Conservation (phyloP, 2,329 filamentous ascomycete species). For the Aureobasidium mangrovei region DNA sequence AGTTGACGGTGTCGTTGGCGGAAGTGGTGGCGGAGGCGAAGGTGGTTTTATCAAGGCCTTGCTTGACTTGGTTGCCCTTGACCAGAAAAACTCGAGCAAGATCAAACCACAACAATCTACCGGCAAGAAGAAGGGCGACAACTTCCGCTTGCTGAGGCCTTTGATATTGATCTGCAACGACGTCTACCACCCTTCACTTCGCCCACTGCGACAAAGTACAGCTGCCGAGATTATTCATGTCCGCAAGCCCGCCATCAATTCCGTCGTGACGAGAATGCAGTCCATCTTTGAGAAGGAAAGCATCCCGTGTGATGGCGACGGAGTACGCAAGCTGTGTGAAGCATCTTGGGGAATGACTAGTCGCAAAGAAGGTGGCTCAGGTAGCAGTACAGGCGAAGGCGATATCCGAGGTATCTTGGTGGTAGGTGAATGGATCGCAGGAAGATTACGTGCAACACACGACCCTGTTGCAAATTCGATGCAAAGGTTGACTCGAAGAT, state of each 20-base stretch:
- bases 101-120: slow-evolving; percentile 21
- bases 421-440: slow-evolving; percentile 77
- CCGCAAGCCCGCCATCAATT: slow-evolving; percentile 77
- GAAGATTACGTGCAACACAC: slow-evolving; percentile 47
- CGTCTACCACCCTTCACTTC: slow-evolving; percentile 81
- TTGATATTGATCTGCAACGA: slow-evolving; percentile 96
- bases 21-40: slow-evolving; percentile 64
- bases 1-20: slow-evolving; percentile 85
- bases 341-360: slow-evolving; percentile 71
- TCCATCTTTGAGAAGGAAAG: slow-evolving; percentile 81
- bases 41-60: slow-evolving; percentile 92
- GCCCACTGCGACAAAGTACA: slow-evolving; percentile 72
- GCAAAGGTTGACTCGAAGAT: slow-evolving; percentile 57
- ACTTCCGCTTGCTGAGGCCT: slow-evolving; percentile 77
- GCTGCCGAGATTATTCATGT: slow-evolving; percentile 89
- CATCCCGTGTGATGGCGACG: slow-evolving; percentile 80
- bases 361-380: slow-evolving; percentile 50
- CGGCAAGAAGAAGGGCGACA: slow-evolving; percentile 70
- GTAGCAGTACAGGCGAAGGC: slow-evolving; percentile 55
- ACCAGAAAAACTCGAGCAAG: slow-evolving; percentile 64
- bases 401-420: slow-evolving; percentile 80
- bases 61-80: slow-evolving; percentile 77
- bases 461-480: slow-evolving; percentile 21
- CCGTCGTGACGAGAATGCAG: slow-evolving; percentile 74
- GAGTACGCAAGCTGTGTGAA: slow-evolving; percentile 75